Conservation (phyloP, 2,329 filamentous ascomycete genomes). For the Sporothrix dimorphospora region DNA sequence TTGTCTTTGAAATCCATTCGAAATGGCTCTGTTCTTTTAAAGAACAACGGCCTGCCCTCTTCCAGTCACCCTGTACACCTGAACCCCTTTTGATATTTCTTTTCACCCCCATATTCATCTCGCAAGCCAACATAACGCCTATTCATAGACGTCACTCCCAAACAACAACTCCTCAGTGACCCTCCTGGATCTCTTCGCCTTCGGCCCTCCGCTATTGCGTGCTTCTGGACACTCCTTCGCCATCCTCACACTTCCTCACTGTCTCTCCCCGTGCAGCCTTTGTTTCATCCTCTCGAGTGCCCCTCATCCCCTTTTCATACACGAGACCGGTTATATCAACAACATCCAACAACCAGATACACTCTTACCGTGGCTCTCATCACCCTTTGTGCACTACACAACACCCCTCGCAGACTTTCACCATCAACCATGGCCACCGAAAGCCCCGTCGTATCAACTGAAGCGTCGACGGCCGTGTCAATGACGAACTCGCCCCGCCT, state of each 20-base stretch:
- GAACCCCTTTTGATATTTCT: neutral
- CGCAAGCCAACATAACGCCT: neutral
- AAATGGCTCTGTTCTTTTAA: slow-evolving; percentile 14
- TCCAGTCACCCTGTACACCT: neutral
- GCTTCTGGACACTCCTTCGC: neutral
- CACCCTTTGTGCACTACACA: neutral
- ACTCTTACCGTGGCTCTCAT: neutral
- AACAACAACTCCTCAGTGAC: neutral
- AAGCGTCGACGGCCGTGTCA: slow-evolving; percentile 14
- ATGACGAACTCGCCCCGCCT: slow-evolving; percentile 42
- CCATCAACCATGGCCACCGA: slow-evolving; percentile 18
- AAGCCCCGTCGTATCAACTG: neutral
- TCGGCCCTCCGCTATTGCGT: slow-evolving; percentile 5
- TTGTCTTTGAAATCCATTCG: slow-evolving; percentile 26
- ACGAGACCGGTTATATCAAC: neutral
- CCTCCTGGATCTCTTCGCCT: neutral
- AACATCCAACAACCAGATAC: neutral
- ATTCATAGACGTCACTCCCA: neutral
- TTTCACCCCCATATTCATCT: neutral
- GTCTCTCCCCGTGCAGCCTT: neutral
- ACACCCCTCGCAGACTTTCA: neutral
- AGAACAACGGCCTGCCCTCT: neutral
- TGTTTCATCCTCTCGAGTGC: neutral
- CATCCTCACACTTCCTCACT: neutral
- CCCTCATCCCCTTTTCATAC: neutral